A percentile compares a stretch with the other conserved stretches of the same genome.
Evolutionary conservation across 345 rosid species (phyloP).

Genomic region (Citrus australasica): DNA sequence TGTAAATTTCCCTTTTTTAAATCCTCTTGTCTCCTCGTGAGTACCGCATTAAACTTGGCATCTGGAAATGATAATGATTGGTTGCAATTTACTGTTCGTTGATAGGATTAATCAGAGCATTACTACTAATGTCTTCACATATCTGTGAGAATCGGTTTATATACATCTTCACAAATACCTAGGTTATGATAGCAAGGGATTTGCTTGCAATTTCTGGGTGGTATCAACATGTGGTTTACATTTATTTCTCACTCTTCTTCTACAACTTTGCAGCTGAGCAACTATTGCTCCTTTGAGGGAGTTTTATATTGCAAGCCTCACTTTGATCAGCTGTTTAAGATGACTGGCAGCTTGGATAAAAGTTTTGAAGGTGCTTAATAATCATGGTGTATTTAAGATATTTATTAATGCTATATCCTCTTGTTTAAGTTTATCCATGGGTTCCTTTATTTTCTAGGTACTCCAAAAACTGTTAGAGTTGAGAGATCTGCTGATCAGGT

Average conservation of each 20-base stretch:
- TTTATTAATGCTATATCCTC: not conserved
- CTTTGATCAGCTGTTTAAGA: slow-evolving; percentile 71
- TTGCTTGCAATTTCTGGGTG: not conserved
- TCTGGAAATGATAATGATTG: not conserved
- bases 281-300: slow-evolving; percentile 67
- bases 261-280: slow-evolving; percentile 46
- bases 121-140: not conserved
- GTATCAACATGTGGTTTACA: not conserved
- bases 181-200: not conserved
- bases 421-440: not conserved
- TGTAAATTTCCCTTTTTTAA: too few species aligned
- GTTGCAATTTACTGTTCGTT: not conserved
- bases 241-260: slow-evolving; percentile 2
- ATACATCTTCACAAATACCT: not conserved
- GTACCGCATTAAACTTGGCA: not conserved
- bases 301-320: slow-evolving; percentile 82
- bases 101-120: not conserved
- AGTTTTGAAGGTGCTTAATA: slow-evolving; percentile 59
- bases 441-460: slow-evolving; percentile 30
- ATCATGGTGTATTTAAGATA: not conserved
- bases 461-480: slow-evolving; percentile 52
- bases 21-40: not conserved
- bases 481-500: slow-evolving; percentile 60
- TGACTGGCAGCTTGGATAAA: slow-evolving; percentile 74
- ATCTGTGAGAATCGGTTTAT: not conserved